A percentile compares a stretch with the other conserved stretches of the same genome.
phyloP scores from a whole-genome alignment of 441 rosid species.

The Mallotus japonicus region DNA sequence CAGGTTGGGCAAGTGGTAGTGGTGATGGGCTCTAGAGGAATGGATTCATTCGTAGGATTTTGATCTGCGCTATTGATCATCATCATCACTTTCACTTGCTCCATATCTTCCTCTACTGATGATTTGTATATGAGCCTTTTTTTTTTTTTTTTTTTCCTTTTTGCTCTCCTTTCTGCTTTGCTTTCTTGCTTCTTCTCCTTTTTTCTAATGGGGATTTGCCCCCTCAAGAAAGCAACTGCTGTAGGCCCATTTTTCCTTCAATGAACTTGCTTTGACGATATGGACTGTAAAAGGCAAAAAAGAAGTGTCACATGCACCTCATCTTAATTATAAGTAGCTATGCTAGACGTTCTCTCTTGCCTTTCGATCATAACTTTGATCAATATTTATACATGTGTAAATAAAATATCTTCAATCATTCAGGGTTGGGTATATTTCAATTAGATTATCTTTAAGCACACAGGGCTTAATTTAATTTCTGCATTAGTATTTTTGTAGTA shows the following conservation, averaged over 20 bases:
- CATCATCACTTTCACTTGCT: conserved; percentile 40
- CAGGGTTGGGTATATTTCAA: too few relatives aligned
- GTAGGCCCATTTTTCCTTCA: conserved; percentile 25
- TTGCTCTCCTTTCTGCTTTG: conserved; percentile 8
- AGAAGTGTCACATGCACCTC: conserved; percentile 19
- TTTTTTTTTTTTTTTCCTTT: neutral
- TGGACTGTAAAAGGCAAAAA: conserved; percentile 12
- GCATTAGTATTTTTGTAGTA: too few relatives aligned
- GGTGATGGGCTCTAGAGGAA: conserved; percentile 34
- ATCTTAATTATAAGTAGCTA: conserved; percentile 15
- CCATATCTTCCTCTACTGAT: conserved; percentile 28
- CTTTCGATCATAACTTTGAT: conserved; percentile 6
- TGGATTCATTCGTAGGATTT: conserved; percentile 23
- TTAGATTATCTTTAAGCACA: too few relatives aligned
- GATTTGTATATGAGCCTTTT: conserved; percentile 18
- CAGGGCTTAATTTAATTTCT: too few relatives aligned
- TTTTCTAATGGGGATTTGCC: conserved; percentile 28
- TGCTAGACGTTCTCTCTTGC: neutral
- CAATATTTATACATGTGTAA: neutral
- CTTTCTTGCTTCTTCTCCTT: neutral
- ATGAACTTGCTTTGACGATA: conserved; percentile 19
- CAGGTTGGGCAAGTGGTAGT: conserved; percentile 51
- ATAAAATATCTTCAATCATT: too few relatives aligned
- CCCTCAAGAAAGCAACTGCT: conserved; percentile 36
- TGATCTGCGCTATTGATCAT: conserved; percentile 32